phyloP scores from a whole-genome alignment of 352 stramenopile species.

The Phytophthora fragariaefolia region DNA sequence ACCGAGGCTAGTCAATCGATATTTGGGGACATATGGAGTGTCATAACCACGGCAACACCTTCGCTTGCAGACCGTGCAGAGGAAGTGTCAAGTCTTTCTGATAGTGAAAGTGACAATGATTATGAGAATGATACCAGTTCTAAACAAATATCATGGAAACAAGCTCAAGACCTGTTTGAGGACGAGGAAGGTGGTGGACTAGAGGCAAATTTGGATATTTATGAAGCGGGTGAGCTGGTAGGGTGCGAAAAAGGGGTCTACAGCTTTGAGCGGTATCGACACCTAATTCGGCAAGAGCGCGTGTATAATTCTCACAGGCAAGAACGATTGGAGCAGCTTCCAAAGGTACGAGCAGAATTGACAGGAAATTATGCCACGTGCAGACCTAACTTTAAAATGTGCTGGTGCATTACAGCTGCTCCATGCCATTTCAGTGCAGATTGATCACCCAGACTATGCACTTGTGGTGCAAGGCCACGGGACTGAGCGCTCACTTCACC shows the following conservation, averaged over 20 bases:
- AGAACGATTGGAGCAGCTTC: slow-evolving; percentile 55
- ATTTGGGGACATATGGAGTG: slow-evolving; percentile 58
- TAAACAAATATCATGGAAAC: slow-evolving; percentile 25
- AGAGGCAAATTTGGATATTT: slow-evolving; percentile 38
- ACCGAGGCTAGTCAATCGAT: slow-evolving; percentile 11
- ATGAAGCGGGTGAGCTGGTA: slow-evolving; percentile 51
- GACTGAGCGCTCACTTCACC: slow-evolving; percentile 48
- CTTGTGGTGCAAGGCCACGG: slow-evolving; percentile 66
- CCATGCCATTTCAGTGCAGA: slow-evolving; percentile 36
- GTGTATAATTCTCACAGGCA: slow-evolving; percentile 60
- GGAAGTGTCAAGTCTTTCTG: slow-evolving; percentile 65
- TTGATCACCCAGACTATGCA: slow-evolving; percentile 51
- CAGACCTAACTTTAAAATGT: not conserved
- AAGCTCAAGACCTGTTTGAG: slow-evolving; percentile 32
- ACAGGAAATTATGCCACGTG: not conserved
- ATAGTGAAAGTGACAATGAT: slow-evolving; percentile 82
- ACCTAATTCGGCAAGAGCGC: slow-evolving; percentile 65
- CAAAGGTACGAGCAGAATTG: slow-evolving; percentile 51
- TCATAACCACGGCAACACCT: slow-evolving; percentile 40
- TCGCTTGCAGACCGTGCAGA: slow-evolving; percentile 37
- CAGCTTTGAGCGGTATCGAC: slow-evolving; percentile 64
- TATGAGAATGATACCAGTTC: slow-evolving; percentile 39
- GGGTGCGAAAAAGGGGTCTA: slow-evolving; percentile 40
- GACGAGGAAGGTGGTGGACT: slow-evolving; percentile 41
- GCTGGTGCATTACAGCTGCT: slow-evolving; percentile 39